Base-by-base conservation (phyloP, 306 rosid genomes). In the Malus orientalis region DNA sequence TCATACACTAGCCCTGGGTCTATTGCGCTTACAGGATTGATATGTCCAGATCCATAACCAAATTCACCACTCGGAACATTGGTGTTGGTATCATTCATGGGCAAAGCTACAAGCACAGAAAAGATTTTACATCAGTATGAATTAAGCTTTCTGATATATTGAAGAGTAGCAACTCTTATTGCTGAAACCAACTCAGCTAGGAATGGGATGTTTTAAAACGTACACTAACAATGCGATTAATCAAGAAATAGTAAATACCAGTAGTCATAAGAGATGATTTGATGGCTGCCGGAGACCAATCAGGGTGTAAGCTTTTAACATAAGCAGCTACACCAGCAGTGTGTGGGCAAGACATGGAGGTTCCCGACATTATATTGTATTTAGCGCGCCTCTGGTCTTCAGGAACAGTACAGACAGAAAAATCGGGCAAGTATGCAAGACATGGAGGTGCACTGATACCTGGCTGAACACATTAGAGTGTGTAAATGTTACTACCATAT, bases 1-100 rank as follows among this genome's bases (percentile, higher is more conserved):
- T 85, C 86, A 57, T 73, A 87, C 22, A 83, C 75, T 23, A 84
- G 75, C 0, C 90, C 85, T 4, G 83, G 88, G 15, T 79, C 23
- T 25, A 61, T 27, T 27, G 29, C 85, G 71, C 63, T 12, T 4
- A 70, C 6, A 1, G 88, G 88, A 70, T 82, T 59, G 19, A 84
- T 20, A 29, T 64, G 75, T 14, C 88, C 90, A 2, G 75, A 59
- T 29, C 86, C 90, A 68, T 74, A 77, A 14, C 66, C 76, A 78
- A 79, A 87, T 61, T 87, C 85, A 3, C 79, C 72, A 6, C 33
- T 8, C 0, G 30, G 11, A 38, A 18, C 18, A 0, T 22, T 11
- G 51, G 12, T 67, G 16, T 4, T 16, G 3, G 80, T 79, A 9
- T 19, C 60, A 19, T 33, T 66, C 62, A 80, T 77, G 8, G 55